Percentiles rank a stretch among this genome's conserved stretches.
Conservation (phyloP, 2,329 filamentous ascomycete species). For the Mycosphaerella sp. region DNA sequence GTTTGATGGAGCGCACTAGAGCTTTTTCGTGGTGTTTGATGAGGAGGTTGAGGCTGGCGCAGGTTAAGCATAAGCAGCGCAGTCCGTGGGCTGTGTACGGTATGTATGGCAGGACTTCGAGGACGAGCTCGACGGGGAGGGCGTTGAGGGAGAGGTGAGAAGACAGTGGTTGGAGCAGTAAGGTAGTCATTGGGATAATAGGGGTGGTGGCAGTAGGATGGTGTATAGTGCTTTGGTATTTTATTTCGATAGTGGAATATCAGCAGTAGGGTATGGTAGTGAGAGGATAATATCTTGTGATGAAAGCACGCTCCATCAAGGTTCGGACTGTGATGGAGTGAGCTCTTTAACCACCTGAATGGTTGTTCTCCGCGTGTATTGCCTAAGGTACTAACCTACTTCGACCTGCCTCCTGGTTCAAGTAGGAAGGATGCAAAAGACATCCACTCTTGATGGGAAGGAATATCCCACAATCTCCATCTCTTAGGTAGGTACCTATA, state of each 20-base stretch:
- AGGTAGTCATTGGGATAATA: not conserved
- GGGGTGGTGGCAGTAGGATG: not conserved
- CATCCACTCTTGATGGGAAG: too few species aligned
- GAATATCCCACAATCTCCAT: too few species aligned
- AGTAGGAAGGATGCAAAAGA: not conserved
- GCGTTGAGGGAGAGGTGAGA: conserved; percentile 7
- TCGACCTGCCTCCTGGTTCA: not conserved
- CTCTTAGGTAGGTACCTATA: too few species aligned
- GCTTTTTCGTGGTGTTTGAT: conserved; percentile 28
- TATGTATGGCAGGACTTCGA: conserved; percentile 31
- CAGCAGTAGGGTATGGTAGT: not conserved
- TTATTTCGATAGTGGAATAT: too few species aligned
- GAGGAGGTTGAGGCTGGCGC: conserved; percentile 25
- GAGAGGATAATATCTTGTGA: not conserved
- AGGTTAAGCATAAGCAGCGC: conserved; percentile 25
- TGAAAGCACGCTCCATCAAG: conserved; percentile 7
- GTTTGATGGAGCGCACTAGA: conserved; percentile 26
- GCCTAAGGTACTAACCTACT: too few species aligned
- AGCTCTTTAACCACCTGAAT: conserved; percentile 1
- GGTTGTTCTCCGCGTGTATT: not conserved
- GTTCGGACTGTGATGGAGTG: conserved; percentile 8
- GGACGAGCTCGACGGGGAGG: conserved; percentile 29
- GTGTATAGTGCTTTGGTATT: not conserved
- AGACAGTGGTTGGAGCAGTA: not conserved
- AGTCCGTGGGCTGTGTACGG: conserved; percentile 26